A percentile compares a stretch with the other conserved stretches of the same genome.
phyloP scores from a whole-genome alignment of 768 basidiomycete species.

The Pleurotus eryngii region DNA sequence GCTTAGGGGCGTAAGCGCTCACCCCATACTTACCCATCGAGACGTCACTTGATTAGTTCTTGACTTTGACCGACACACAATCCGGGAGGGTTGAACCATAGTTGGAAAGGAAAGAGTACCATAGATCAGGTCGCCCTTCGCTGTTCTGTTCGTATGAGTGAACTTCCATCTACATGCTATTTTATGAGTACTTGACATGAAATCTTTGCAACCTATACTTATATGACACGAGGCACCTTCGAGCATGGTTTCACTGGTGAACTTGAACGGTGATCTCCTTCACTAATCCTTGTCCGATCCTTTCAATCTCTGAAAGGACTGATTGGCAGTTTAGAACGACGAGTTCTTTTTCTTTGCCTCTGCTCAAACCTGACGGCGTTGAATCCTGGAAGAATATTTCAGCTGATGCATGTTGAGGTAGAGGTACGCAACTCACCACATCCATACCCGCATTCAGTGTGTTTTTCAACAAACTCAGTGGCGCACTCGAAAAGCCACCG shows the following conservation, averaged over 20 bases:
- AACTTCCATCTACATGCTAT: no score
- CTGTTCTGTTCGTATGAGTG: no score
- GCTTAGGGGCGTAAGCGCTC: no score
- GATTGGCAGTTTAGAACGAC: constrained; percentile 67
- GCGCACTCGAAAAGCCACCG: constrained; percentile 74
- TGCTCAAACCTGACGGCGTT: constrained; percentile 16
- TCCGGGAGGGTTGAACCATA: no score
- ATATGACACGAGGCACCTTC: no score
- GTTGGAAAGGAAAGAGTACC: no score
- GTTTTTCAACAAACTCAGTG: constrained; percentile 21
- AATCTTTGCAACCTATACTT: no score
- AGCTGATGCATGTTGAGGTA: not conserved
- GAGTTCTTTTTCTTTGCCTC: constrained; percentile 51
- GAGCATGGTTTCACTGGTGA: not conserved
- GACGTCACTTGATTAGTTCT: no score
- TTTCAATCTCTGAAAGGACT: constrained; percentile 70
- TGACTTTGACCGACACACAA: no score
- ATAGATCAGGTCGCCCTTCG: no score
- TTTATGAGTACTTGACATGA: no score
- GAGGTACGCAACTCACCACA: not conserved
- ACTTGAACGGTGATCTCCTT: constrained; percentile 37
- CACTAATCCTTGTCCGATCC: constrained; percentile 71
- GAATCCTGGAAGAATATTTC: not conserved
- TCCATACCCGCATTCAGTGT: not conserved
- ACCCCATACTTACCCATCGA: no score